Percentiles rank a stretch among this genome's conserved stretches.
Evolutionary conservation across 2,329 filamentous ascomycete genomes (phyloP).

Genomic region (Neurospora crassa): DNA sequence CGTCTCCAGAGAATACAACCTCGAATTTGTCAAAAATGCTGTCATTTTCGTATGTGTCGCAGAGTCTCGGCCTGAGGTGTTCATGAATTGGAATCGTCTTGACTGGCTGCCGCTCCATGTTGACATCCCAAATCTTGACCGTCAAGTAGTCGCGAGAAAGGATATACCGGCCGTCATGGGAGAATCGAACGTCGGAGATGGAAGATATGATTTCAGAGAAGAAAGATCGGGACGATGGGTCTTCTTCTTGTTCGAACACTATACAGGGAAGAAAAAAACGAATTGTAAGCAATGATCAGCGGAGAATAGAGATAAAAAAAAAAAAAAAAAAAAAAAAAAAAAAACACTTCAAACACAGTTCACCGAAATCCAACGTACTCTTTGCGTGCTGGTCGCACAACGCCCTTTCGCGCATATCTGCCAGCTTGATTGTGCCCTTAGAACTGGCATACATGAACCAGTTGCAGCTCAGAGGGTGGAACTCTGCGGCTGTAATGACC

Average conservation of each 20-base stretch:
- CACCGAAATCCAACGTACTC: conserved; percentile 45
- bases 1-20: conserved; percentile 95
- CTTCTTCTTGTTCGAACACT: conserved; percentile 99
- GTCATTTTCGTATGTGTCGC: conserved; percentile 98
- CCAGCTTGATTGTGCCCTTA: conserved; percentile 97
- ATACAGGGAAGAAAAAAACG: conserved; percentile 14
- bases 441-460: conserved; percentile 99
- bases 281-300: conserved; percentile 8
- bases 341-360: background rate
- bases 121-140: conserved; percentile 99
- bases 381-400: conserved; percentile 94
- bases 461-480: conserved; percentile 94
- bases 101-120: conserved; percentile 94
- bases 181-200: conserved; percentile 97
- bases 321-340: background rate
- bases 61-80: conserved; percentile 84
- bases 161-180: conserved; percentile 91
- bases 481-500: conserved; percentile 96
- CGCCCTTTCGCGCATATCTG: conserved; percentile 95
- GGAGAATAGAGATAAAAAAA: background rate
- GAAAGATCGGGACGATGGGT: conserved; percentile 92
- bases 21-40: conserved; percentile 99
- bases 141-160: conserved; percentile 96
- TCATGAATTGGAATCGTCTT: conserved; percentile 99
- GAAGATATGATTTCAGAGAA: conserved; percentile 99